phyloP scores from a whole-genome alignment of 139 green algal genomes.

The Nannochloris sp. region DNA sequence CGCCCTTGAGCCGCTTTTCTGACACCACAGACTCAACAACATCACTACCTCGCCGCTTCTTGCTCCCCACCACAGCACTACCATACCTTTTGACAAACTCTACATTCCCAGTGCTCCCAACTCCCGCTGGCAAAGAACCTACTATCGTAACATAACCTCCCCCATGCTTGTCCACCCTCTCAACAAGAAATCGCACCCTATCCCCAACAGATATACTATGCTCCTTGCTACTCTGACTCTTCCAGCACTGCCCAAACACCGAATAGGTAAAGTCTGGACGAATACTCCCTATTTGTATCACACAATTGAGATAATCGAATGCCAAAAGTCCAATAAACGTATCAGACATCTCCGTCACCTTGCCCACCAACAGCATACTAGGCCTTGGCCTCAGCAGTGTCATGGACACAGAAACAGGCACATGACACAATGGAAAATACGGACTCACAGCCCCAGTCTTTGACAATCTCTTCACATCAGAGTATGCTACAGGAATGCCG shows the following conservation, averaged over 20 bases:
- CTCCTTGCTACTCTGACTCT: background rate
- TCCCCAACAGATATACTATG: constrained; percentile 21
- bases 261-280: constrained; percentile 19
- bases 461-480: constrained; percentile 19
- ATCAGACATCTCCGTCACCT: constrained; percentile 45
- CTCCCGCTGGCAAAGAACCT: constrained; percentile 20
- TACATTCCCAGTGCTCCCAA: constrained; percentile 3
- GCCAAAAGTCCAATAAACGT: constrained; percentile 61
- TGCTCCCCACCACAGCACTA: background rate
- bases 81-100: background rate
- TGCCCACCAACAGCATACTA: constrained; percentile 33
- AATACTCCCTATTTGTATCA: constrained; percentile 35
- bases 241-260: constrained; percentile 23
- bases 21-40: background rate
- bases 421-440: constrained; percentile 44
- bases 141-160: constrained; percentile 20
- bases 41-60: background rate
- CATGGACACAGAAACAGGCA: constrained; percentile 34
- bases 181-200: constrained; percentile 23
- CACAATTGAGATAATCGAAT: constrained; percentile 58
- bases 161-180: constrained; percentile 8
- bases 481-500: constrained; percentile 38
- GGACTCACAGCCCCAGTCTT: constrained; percentile 35
- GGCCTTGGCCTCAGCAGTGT: constrained; percentile 32
- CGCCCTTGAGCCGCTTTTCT: background rate